Conservation (phyloP, 1,139 yeast species). For the Taphrina wiesneri region DNA sequence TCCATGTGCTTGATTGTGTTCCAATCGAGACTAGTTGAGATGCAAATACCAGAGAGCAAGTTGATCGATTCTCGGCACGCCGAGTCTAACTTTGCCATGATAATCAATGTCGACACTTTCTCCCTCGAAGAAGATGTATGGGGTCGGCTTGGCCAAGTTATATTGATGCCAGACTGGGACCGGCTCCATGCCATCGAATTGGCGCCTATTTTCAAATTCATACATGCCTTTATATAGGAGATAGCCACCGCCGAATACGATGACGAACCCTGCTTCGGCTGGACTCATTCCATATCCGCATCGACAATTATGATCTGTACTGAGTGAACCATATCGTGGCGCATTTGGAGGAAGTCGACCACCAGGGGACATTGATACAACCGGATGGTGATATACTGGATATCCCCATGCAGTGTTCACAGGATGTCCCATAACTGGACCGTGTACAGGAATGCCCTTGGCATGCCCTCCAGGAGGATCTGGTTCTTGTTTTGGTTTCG, state of each 20-base stretch:
- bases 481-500: not conserved
- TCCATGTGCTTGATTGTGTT: no score
- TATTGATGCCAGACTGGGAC: not conserved
- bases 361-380: not conserved
- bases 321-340: not conserved
- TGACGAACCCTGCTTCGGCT: not conserved
- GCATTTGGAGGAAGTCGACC: not conserved
- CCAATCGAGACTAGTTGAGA: not conserved
- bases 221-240: not conserved
- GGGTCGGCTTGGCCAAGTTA: not conserved
- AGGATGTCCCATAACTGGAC: not conserved
- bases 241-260: not conserved
- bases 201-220: not conserved
- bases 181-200: not conserved
- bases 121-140: not conserved
- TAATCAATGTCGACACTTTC: not conserved
- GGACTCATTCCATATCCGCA: not conserved
- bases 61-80: not conserved
- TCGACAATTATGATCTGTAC: not conserved
- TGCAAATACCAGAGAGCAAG: not conserved
- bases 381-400: not conserved
- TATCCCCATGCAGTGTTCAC: not conserved
- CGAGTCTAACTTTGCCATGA: not conserved
- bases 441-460: not conserved
- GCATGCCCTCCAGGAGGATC: not conserved